phyloP scores from a whole-genome alignment of 192 early-diverging fungal species.

The Chytriomyces sp. region DNA sequence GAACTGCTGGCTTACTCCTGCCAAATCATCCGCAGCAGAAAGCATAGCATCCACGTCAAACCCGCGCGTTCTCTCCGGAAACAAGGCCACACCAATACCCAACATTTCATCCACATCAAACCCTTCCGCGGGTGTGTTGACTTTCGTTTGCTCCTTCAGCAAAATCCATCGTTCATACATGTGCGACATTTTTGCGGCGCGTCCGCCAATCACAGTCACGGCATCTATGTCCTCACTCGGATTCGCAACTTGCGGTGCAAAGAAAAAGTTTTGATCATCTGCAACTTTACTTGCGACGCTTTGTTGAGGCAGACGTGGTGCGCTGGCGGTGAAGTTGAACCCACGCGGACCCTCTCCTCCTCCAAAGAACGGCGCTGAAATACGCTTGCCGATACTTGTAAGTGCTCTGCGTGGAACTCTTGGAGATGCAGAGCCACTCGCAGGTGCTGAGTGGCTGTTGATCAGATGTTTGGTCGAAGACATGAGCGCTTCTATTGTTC shows the following conservation, averaged over 20 bases:
- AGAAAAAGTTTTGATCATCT: conserved; percentile 9
- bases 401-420: not conserved
- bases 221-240: conserved; percentile 13
- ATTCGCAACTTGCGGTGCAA: not conserved
- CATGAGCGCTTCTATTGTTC: too few relatives aligned
- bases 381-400: not conserved
- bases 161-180: conserved; percentile 11
- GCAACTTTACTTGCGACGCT: not conserved
- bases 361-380: not conserved
- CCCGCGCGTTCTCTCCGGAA: not conserved
- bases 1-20: not conserved
- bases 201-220: conserved; percentile 11
- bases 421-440: not conserved
- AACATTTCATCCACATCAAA: conserved; percentile 25
- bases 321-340: not conserved
- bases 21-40: not conserved
- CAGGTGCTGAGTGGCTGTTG: not conserved
- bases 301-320: not conserved
- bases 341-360: not conserved
- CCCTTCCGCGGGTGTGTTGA: not conserved
- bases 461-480: too few relatives aligned
- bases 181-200: not conserved
- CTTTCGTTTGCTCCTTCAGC: not conserved
- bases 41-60: conserved; percentile 22
- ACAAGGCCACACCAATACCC: not conserved